Conservation (phyloP, 495 filamentous ascomycete genomes). For the Trichoderma reesei region DNA sequence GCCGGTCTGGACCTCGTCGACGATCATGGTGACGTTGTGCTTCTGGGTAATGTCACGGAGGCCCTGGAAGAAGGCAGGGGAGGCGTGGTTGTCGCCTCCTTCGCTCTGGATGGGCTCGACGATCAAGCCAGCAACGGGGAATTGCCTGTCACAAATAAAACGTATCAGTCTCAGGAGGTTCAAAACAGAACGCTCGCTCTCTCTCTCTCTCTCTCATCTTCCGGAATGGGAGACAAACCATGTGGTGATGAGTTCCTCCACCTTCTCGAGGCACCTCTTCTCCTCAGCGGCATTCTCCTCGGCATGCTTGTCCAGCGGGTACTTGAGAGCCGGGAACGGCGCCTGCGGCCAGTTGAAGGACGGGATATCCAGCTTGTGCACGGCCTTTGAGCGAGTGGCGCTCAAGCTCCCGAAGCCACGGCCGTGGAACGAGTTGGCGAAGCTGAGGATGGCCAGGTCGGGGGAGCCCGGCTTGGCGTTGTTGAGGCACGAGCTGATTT, state of each 20-base stretch:
- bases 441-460: slow-evolving; percentile 80
- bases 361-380: slow-evolving; percentile 98
- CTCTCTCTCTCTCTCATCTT: neutral
- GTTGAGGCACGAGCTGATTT: slow-evolving; percentile 68
- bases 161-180: neutral
- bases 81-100: slow-evolving; percentile 97
- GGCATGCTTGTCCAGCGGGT: slow-evolving; percentile 76
- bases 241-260: slow-evolving; percentile 74
- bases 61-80: slow-evolving; percentile 82
- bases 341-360: slow-evolving; percentile 98
- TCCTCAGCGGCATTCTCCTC: slow-evolving; percentile 79
- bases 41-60: slow-evolving; percentile 80
- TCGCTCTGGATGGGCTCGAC: slow-evolving; percentile 97
- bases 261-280: slow-evolving; percentile 75
- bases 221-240: slow-evolving; percentile 25
- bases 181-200: too few relatives aligned
- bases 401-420: slow-evolving; percentile 86
- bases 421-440: slow-evolving; percentile 90
- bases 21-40: slow-evolving; percentile 82
- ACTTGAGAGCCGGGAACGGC: slow-evolving; percentile 79
- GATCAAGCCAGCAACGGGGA: slow-evolving; percentile 80
- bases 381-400: slow-evolving; percentile 90
- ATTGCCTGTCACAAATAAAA: slow-evolving; percentile 30
- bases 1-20: slow-evolving; percentile 91
- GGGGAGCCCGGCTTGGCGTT: slow-evolving; percentile 80